Base-by-base conservation (phyloP, 495 filamentous ascomycete species). In the Articulospora tetracladia region DNA sequence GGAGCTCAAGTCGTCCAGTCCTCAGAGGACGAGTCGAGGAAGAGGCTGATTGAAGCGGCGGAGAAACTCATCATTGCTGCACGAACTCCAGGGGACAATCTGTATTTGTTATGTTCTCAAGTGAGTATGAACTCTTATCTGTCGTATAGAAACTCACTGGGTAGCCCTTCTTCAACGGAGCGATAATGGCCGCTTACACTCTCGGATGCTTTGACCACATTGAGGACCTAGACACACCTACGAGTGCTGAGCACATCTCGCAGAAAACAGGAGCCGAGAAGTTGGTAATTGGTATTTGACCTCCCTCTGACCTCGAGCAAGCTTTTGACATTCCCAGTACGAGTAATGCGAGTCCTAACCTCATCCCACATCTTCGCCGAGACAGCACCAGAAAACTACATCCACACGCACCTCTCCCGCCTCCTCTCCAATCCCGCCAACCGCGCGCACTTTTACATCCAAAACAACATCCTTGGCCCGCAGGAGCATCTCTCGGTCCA, bases 271-370 rank as follows among this genome's bases (percentile, higher is more conserved):
- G 44, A 32, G 44, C 44, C 27, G 55, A 58, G 10, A 50, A 58
- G 30, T 7, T 28, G 11, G 20, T 58, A 23, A 28, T 58, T 24
- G 55, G 55, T 49, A 58, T 27, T 2, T 12, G 19, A 20, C 39
- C 4, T n/a, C 24, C 34, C 49, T 13, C 41, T 41, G 13, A 12
- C 20, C 27, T 4, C 17, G 15, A 22, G 22, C 19, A 26, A 25
- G 20, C 25, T 50, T 28, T 17, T 17, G 17, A 19, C 25, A 11
- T 25, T 51, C 11, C 8, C 36, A 58, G 55, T 58, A 17, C 39
- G 55, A 8, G 48, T 48, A 39, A 49, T 58, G 55, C 55, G 55
- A n/a, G 41, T 58, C 26, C 30, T 58, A 23, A 58, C 55, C 17
- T 48, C 41, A 1, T 32, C 15, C 15, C 55, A 58, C 44, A 58